Evolutionary conservation across 306 rosid genomes (phyloP).

Genomic region (Dryas alaskensis): DNA sequence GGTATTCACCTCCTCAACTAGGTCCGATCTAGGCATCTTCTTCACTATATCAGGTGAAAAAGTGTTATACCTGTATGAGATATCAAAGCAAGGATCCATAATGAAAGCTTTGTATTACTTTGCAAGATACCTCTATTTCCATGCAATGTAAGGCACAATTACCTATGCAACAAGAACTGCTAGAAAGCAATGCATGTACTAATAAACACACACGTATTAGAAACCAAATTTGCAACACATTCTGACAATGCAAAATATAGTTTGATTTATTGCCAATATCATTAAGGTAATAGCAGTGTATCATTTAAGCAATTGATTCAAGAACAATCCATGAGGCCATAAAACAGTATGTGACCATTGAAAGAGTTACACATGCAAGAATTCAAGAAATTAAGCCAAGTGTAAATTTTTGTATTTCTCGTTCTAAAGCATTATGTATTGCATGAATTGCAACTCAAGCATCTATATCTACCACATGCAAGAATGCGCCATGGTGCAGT

Average conservation of each 20-base stretch:
- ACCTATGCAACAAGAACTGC: neutral
- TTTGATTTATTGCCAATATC: too few species aligned
- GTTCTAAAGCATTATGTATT: neutral
- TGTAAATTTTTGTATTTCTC: neutral
- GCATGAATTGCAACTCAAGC: neutral
- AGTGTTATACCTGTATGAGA: constrained; percentile 66
- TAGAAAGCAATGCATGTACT: neutral
- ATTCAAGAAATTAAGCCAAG: neutral
- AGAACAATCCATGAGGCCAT: too few species aligned
- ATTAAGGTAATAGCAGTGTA: too few species aligned
- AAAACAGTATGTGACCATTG: too few species aligned
- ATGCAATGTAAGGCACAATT: constrained; percentile 5
- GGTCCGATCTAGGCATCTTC: constrained; percentile 85
- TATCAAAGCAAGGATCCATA: constrained; percentile 18
- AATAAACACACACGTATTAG: constrained; percentile 4
- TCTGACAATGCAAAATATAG: neutral
- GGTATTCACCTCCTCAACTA: constrained; percentile 72
- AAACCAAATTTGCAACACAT: neutral
- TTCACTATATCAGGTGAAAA: constrained; percentile 82
- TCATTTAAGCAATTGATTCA: too few species aligned
- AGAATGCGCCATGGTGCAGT: neutral
- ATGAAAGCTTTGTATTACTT: neutral
- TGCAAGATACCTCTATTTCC: neutral
- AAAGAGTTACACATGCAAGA: neutral
- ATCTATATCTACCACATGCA: neutral